phyloP scores from a whole-genome alignment of 1,284 basidiomycete species.

The Fomitopsis schrenkii region DNA sequence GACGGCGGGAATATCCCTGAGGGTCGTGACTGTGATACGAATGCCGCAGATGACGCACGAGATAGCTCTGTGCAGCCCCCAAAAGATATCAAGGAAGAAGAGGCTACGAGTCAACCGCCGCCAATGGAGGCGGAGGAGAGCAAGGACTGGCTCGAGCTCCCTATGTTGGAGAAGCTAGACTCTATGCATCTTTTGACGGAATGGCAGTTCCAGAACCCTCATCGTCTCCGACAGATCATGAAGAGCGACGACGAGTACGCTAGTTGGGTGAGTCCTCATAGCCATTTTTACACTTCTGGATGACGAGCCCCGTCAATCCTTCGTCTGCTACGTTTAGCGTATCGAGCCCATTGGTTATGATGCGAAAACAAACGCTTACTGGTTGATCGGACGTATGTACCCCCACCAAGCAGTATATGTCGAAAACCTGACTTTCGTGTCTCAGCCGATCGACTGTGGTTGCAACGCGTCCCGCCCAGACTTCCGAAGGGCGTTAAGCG shows the following conservation, averaged over 20 bases:
- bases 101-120: not conserved
- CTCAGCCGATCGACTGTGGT: slow-evolving; percentile 79
- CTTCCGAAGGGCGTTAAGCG: slow-evolving; percentile 50
- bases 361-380: slow-evolving; percentile 78
- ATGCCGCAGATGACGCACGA: slow-evolving; percentile 8
- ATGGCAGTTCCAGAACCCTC: slow-evolving; percentile 79
- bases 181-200: slow-evolving; percentile 68
- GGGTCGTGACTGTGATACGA: not conserved
- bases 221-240: slow-evolving; percentile 64
- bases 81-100: slow-evolving; percentile 11
- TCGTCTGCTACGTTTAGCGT: slow-evolving; percentile 43
- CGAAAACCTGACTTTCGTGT: slow-evolving; percentile 1
- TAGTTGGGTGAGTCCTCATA: slow-evolving; percentile 55
- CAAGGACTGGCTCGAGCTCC: slow-evolving; percentile 65
- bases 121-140: slow-evolving; percentile 27
- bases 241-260: slow-evolving; percentile 73
- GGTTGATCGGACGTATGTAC: slow-evolving; percentile 77
- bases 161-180: slow-evolving; percentile 74
- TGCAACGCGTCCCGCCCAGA: slow-evolving; percentile 68
- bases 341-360: slow-evolving; percentile 89
- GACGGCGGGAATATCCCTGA: slow-evolving; percentile 1
- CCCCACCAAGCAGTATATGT: not conserved
- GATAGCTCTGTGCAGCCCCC: slow-evolving; percentile 4
- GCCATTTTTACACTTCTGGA: not conserved
- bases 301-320: not conserved